Evolutionary conservation across 2,329 filamentous ascomycete species (phyloP).

Genomic region (Colletotrichum scovillei): DNA sequence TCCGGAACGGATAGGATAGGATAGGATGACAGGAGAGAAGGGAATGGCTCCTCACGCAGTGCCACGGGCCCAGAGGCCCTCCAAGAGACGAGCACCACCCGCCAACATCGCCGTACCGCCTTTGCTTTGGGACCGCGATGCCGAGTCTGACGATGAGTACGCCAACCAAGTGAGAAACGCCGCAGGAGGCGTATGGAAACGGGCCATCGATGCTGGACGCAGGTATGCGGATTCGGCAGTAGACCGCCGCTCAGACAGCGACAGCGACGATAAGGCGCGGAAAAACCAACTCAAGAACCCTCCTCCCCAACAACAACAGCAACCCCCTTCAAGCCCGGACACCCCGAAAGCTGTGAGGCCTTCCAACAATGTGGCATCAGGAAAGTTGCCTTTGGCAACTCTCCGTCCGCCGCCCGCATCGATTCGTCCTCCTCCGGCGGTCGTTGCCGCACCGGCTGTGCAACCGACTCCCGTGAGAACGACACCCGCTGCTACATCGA

Average conservation of each 20-base stretch:
- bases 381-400: conserved; percentile 10
- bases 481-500: neutral
- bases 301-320: conserved; percentile 11
- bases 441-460: neutral
- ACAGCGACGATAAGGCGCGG: conserved; percentile 14
- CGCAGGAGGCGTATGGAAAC: conserved; percentile 29
- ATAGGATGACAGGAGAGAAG: conserved; percentile 30
- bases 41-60: conserved; percentile 28
- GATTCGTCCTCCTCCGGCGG: neutral
- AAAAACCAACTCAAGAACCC: conserved; percentile 1
- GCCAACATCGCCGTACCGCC: conserved; percentile 19
- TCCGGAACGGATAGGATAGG: conserved; percentile 28
- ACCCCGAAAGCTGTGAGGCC: conserved; percentile 12
- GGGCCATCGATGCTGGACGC: neutral
- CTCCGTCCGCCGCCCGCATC: neutral
- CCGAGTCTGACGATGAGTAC: conserved; percentile 31
- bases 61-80: conserved; percentile 11
- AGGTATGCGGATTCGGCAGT: neutral
- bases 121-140: conserved; percentile 15
- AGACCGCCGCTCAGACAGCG: conserved; percentile 30
- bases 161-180: conserved; percentile 17
- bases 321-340: conserved; percentile 21
- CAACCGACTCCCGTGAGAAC: neutral
- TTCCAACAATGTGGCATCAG: neutral
- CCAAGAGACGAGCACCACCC: conserved; percentile 18